These are phyloP conservation scores for Mortierella antarctica DNA, from an alignment of 192 early-diverging fungal species.

Conservation along the genomic window DNA sequence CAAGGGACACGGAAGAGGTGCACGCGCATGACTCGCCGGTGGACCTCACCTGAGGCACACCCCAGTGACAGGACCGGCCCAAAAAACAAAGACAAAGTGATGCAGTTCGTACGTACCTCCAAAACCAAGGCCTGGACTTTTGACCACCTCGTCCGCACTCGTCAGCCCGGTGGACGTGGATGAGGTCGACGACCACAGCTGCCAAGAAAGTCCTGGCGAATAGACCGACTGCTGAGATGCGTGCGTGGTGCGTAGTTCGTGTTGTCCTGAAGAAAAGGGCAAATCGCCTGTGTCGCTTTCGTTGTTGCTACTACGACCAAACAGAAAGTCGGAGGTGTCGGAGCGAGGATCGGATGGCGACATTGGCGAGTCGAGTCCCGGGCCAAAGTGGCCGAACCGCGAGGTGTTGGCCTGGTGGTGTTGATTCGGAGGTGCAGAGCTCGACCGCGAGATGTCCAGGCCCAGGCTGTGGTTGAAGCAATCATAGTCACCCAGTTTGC, in stretches of 20 bases:
- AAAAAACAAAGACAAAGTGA: no score
- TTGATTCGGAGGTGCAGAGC: constrained; percentile 81
- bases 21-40: no score
- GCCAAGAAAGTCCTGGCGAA: constrained; percentile 23
- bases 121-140: not conserved
- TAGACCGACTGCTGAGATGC: constrained; percentile 11
- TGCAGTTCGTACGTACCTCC: not conserved
- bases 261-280: not conserved
- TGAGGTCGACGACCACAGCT: constrained; percentile 21
- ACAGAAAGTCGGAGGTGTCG: constrained; percentile 41
- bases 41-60: no score
- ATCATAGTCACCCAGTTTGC: constrained; percentile 58
- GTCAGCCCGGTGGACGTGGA: not conserved
- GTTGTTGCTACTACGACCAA: not conserved
- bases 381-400: constrained; percentile 45
- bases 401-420: constrained; percentile 45
- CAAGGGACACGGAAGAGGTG: no score
- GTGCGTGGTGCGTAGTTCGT: not conserved
- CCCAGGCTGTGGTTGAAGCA: constrained; percentile 22
- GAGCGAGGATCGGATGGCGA: constrained; percentile 57
- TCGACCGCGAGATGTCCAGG: constrained; percentile 67
- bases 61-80: no score
- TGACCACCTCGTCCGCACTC: constrained; percentile 1
- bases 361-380: constrained; percentile 38
- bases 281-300: not conserved